Conservation (phyloP, 768 basidiomycete species). For the Cystofilobasidium ferigula region DNA sequence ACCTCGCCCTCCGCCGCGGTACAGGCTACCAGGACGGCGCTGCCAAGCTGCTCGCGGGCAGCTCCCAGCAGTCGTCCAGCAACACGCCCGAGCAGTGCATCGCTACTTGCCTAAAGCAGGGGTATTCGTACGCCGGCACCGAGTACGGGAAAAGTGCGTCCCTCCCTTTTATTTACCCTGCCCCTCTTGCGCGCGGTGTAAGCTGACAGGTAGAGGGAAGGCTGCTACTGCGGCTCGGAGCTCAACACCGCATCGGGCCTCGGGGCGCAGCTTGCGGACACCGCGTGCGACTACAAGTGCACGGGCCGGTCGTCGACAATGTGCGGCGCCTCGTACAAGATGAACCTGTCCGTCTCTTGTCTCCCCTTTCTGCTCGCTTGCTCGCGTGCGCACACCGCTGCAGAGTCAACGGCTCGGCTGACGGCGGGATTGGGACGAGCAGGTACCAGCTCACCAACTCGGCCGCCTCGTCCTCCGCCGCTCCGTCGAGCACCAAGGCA, state of each 20-base stretch:
- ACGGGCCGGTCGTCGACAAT: neutral
- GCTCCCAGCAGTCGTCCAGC: neutral
- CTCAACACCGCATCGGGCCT: neutral
- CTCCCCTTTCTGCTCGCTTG: too few species aligned
- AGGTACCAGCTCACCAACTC: too few species aligned
- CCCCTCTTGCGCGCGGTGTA: too few species aligned
- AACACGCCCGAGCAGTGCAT: neutral
- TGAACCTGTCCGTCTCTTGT: neutral
- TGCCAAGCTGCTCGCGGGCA: neutral
- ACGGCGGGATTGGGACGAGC: too few species aligned
- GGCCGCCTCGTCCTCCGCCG: too few species aligned
- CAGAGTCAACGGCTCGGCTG: too few species aligned
- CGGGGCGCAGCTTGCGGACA: neutral
- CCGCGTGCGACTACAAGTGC: neutral
- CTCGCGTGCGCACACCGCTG: too few species aligned
- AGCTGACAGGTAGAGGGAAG: too few species aligned
- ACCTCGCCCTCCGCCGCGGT: too few species aligned
- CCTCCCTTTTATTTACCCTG: neutral
- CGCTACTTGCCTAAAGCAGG: neutral
- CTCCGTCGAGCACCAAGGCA: too few species aligned
- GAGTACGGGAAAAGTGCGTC: neutral
- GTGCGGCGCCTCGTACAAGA: neutral
- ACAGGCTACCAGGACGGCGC: neutral
- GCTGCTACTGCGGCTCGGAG: neutral
- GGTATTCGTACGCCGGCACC: neutral